Evolutionary conservation across 805 yeast species (phyloP), one percentile per base, ranked within the genome.

Genomic region (Lachancea sp.): DNA sequence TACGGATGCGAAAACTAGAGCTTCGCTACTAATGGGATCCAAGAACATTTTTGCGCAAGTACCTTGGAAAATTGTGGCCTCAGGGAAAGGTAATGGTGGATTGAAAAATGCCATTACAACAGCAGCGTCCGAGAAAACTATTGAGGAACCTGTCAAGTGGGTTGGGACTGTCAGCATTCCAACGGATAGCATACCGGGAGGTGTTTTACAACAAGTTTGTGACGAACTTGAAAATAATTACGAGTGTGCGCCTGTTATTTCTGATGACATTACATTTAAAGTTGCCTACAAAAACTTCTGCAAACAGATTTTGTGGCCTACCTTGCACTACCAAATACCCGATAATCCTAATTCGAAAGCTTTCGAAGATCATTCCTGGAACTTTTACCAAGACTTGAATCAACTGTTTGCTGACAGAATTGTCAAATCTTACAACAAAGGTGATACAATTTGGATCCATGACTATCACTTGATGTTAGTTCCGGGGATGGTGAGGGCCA

Each of bases 301-400:
- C 61, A 92, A 92, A 62, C 94, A 89, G 55, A 85, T 92, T 29
- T 67, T 92, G 46, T 92, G 97, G 97, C 98, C 98, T 23, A 86
- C 96, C 2, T 72, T 92, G 47, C 85, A 78, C 40, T 92, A 92
- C 58, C 96, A 90, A 61, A 85, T 90, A 28, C 97, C 97, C 0
- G 97, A 92, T 61, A 81, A 89, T 56, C 94, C 96, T 38, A 85
- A 83, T 51, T 80, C 95, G 1, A 88, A 88, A 60, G 95, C 95
- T 0, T 92, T 90, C 62, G 96, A 90, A 61, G 96, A 86, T 49
- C 94, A 88, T 58, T 86, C 96, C 1, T 90, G 97, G 96, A 78
- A 78, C 19, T 80, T 82, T 55, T 90, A 90, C 61, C 77, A 76
- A 49, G 64, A 69, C 1, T 70, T 90, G 46, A 92, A 92, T 55